Base-by-base conservation (phyloP, 73 alveolate genomes). In the Blepharisma japonicum region DNA sequence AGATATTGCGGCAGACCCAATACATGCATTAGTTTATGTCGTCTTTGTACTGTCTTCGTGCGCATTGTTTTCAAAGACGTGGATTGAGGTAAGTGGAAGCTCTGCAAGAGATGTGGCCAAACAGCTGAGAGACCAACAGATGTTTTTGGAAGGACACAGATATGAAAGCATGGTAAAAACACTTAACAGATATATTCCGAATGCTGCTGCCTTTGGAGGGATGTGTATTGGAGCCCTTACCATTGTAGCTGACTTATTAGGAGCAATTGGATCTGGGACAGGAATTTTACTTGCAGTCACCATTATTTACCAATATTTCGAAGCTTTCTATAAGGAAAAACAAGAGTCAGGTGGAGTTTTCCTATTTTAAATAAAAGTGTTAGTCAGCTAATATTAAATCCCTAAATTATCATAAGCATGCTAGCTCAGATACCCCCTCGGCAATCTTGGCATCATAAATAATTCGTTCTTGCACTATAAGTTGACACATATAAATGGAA, bases 131-230 rank as follows among this genome's bases (percentile, higher is more conserved):
- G 99, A 98, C 77, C 95, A 98, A 87, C 98, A 95, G 84, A 94
- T 95, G 97, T 82, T 91, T 83, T 87, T 98, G 81, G 92, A 86
- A 77, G 99, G 99, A 55, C 76, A 77, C 89, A 92, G 99, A 86
- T 97, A 96, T 71, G 83, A 71, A 53, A 79, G 90, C 55, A 94
- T 95, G 94, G 92, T 87, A 71, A 88, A 88, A 79, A 88, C 76
- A 68, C 89, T 97, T 55, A 92, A 95, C 78, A 93, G 98, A 92
- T 96, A 94, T 84, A 98, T 98, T 85, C 99, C 99, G 42, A 95
- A 94, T 80, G 99, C 99, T 18, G 99, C 99, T 14, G 94, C 99
- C 68, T 96, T 98, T 81, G 99, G 99, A 45, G 99, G 99, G 61
- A 94, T 96, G 99, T 96, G 99, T 86, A 98, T 98, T 87, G 99